Conservation (phyloP, 1,139 yeast genomes). For the Candida sanyaensis region DNA sequence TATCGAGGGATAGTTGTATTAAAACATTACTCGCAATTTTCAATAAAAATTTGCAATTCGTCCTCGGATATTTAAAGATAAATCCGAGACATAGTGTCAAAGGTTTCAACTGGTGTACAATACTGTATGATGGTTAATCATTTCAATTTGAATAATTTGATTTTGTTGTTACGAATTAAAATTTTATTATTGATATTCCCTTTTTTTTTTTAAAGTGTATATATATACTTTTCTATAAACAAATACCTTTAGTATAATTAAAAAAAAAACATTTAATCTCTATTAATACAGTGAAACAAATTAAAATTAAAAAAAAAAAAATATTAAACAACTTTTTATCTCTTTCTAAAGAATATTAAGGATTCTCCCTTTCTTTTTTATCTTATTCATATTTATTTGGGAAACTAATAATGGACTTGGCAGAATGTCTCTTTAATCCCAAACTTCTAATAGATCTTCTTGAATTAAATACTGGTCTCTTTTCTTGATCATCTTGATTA, state of each 20-base stretch:
- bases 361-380: too few species aligned
- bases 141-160: too few species aligned
- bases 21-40: not conserved
- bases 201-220: not conserved
- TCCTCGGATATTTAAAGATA: too few species aligned
- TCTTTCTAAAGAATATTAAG: not conserved
- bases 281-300: not conserved
- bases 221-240: too few species aligned
- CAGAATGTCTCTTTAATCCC: conserved; percentile 37
- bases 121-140: too few species aligned
- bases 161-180: too few species aligned
- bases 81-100: too few species aligned
- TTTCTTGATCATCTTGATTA: conserved; percentile 15
- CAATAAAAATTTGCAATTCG: not conserved
- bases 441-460: conserved; percentile 47
- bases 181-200: not conserved
- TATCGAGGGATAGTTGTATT: too few species aligned
- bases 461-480: conserved; percentile 19
- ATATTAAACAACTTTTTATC: not conserved
- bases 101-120: too few species aligned
- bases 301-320: not conserved
- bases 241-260: not conserved
- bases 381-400: conserved; percentile 37
- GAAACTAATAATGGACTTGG: conserved; percentile 41
- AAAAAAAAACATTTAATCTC: not conserved